phyloP scores from a whole-genome alignment of 495 filamentous ascomycete species.

The Neohortaea acidophila region DNA sequence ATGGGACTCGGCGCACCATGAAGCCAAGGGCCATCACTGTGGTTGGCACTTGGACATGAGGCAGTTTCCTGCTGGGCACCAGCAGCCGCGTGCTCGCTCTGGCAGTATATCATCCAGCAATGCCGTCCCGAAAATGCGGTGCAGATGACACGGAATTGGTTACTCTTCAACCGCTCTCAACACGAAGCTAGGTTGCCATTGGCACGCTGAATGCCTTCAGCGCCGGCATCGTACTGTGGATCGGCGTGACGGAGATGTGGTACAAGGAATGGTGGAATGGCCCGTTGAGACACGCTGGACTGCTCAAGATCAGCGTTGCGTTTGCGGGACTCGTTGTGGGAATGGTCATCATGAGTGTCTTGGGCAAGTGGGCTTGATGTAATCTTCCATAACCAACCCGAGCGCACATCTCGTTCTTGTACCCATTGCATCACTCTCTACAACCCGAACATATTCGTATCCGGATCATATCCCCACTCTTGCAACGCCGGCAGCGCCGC shows the following conservation, averaged over 20 bases:
- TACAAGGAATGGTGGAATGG: slow-evolving; percentile 40
- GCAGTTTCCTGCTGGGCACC: too few relatives aligned
- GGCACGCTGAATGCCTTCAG: slow-evolving; percentile 42
- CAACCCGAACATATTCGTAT: neutral
- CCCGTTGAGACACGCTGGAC: slow-evolving; percentile 21
- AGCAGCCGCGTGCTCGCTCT: too few relatives aligned
- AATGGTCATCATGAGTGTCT: neutral
- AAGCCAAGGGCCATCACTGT: too few relatives aligned
- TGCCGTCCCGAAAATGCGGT: too few relatives aligned
- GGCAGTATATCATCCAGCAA: too few relatives aligned
- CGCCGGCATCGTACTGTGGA: slow-evolving; percentile 45
- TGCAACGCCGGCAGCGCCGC: slow-evolving; percentile 21
- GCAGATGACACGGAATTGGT: too few relatives aligned
- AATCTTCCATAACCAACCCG: too few relatives aligned
- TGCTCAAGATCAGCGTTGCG: slow-evolving; percentile 1
- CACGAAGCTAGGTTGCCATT: too few relatives aligned
- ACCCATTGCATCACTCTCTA: neutral
- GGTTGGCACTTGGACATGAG: too few relatives aligned
- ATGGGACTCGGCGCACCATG: too few relatives aligned
- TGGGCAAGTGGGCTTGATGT: neutral
- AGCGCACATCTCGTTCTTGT: too few relatives aligned
- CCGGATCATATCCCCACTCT: slow-evolving; percentile 5
- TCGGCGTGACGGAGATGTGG: slow-evolving; percentile 46
- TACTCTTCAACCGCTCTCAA: too few relatives aligned
- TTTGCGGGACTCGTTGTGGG: neutral